A percentile compares a stretch with the other conserved stretches of the same genome.
phyloP scores from a whole-genome alignment of 352 stramenopile species.

The Albugo candida region DNA sequence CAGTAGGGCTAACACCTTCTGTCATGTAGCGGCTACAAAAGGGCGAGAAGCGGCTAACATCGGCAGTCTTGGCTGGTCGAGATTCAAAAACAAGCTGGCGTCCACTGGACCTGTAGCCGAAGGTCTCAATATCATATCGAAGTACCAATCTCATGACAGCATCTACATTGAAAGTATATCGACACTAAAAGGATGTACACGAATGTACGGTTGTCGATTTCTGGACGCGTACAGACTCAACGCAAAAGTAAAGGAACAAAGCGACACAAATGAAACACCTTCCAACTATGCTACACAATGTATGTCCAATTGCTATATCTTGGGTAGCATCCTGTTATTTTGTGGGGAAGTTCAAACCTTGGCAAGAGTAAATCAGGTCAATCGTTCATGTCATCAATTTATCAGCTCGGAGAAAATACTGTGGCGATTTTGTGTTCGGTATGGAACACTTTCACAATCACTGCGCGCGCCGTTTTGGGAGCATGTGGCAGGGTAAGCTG shows the following conservation, averaged over 20 bases:
- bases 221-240: constrained; percentile 30
- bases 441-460: constrained; percentile 29
- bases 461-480: constrained; percentile 64
- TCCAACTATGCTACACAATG: constrained; percentile 17
- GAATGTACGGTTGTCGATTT: constrained; percentile 23
- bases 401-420: constrained; percentile 36
- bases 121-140: constrained; percentile 47
- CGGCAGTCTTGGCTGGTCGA: constrained; percentile 43
- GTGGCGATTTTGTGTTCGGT: constrained; percentile 72
- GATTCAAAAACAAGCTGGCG: constrained; percentile 55
- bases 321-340: constrained; percentile 58
- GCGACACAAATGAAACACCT: not conserved
- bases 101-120: constrained; percentile 49
- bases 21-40: constrained; percentile 16
- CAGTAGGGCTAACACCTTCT: constrained; percentile 1
- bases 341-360: constrained; percentile 33
- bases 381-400: constrained; percentile 31
- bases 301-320: constrained; percentile 33
- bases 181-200: constrained; percentile 24
- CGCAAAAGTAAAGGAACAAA: constrained; percentile 8
- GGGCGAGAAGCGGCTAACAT: constrained; percentile 24
- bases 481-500: constrained; percentile 18
- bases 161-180: constrained; percentile 21
- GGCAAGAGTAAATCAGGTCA: constrained; percentile 26
- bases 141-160: constrained; percentile 56